Evolutionary conservation across 148 eudicot genomes (phyloP).

Genomic region (Oxyria digyna): DNA sequence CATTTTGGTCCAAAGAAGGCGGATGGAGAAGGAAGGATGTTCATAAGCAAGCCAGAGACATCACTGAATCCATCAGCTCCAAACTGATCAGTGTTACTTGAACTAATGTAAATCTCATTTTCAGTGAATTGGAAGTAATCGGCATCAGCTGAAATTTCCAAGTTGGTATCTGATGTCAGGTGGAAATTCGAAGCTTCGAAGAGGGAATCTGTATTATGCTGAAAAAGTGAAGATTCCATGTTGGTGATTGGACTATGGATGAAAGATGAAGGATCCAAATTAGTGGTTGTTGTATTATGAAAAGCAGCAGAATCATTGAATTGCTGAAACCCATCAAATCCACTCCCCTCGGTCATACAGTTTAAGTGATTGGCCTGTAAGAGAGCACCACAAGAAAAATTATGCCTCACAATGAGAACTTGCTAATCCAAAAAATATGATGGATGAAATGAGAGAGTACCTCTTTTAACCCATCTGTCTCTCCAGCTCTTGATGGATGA

Average conservation of each 20-base stretch:
- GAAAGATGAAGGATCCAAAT: slow-evolving; percentile 19
- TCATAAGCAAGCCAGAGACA: slow-evolving; percentile 16
- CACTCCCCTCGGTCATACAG: slow-evolving; percentile 10
- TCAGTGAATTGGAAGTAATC: slow-evolving; percentile 15
- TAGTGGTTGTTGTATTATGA: slow-evolving; percentile 13
- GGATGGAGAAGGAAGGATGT: slow-evolving; percentile 27
- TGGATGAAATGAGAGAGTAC: slow-evolving; percentile 6
- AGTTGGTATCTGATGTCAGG: slow-evolving; percentile 14
- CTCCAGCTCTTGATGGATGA: slow-evolving; percentile 4
- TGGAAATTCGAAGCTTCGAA: slow-evolving; percentile 21
- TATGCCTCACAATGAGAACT: neutral
- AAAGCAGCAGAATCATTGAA: slow-evolving; percentile 8
- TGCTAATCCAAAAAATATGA: neutral
- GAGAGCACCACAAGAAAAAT: neutral
- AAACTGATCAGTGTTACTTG: slow-evolving; percentile 17
- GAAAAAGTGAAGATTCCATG: slow-evolving; percentile 8
- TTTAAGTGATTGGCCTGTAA: slow-evolving; percentile 20
- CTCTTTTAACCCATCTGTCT: slow-evolving; percentile 14
- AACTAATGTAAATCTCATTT: slow-evolving; percentile 20
- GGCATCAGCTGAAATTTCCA: slow-evolving; percentile 11
- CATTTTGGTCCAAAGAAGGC: slow-evolving; percentile 38
- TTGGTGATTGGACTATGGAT: slow-evolving; percentile 12
- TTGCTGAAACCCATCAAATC: slow-evolving; percentile 24
- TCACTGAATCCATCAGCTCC: slow-evolving; percentile 22
- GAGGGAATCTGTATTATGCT: neutral